These are phyloP conservation scores for Citrus hindsii DNA, from an alignment of 345 rosid species.

Conservation along the genomic window DNA sequence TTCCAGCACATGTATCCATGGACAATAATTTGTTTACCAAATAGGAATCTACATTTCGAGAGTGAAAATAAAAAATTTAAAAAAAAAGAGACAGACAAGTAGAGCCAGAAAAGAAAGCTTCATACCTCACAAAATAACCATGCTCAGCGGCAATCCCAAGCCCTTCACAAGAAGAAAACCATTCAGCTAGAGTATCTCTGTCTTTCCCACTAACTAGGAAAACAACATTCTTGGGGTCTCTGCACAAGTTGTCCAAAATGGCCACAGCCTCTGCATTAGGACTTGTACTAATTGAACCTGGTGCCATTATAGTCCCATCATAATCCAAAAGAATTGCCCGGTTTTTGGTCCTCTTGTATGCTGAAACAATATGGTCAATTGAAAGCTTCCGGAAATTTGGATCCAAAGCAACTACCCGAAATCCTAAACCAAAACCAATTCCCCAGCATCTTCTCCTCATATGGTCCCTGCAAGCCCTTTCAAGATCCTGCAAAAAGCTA, in stretches of 20 bases:
- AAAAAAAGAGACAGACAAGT: neutral
- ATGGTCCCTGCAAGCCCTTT: conserved; percentile 84
- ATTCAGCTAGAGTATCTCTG: conserved; percentile 54
- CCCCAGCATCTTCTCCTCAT: conserved; percentile 88
- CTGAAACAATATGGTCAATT: conserved; percentile 83
- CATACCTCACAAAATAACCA: conserved; percentile 77
- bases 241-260: conserved; percentile 62
- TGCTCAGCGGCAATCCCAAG: conserved; percentile 93
- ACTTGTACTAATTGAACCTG: conserved; percentile 50
- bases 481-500: conserved; percentile 93
- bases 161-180: conserved; percentile 71
- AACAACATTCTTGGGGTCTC: conserved; percentile 76
- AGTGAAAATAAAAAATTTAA: neutral
- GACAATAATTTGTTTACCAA: neutral
- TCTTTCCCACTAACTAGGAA: conserved; percentile 87
- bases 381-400: conserved; percentile 87
- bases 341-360: conserved; percentile 77
- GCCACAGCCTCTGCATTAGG: conserved; percentile 56
- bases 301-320: conserved; percentile 71
- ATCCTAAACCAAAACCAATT: conserved; percentile 89
- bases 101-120: conserved; percentile 7
- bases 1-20: neutral
- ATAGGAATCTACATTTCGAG: neutral
- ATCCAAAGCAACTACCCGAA: conserved; percentile 85
- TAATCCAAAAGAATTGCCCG: conserved; percentile 88